These are phyloP conservation scores for Jatropha podagrica DNA, from an alignment of 441 rosid species.

Conservation along the genomic window DNA sequence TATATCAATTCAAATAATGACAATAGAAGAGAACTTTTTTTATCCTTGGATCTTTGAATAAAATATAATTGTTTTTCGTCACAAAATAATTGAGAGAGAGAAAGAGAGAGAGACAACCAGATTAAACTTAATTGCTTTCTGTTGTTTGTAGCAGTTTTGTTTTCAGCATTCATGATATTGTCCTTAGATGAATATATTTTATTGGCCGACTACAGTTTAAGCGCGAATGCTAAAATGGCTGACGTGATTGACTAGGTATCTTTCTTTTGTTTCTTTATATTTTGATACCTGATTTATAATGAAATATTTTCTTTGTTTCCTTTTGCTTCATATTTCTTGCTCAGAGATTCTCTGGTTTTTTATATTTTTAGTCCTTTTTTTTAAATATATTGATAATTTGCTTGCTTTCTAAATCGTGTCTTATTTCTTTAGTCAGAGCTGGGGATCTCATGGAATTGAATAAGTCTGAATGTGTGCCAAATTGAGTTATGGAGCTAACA, in stretches of 20 bases:
- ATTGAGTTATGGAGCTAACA: background rate
- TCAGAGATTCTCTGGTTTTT: background rate
- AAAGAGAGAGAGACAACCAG: background rate
- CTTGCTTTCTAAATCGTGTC: background rate
- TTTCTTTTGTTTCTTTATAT: background rate
- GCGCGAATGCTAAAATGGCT: background rate
- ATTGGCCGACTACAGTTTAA: background rate
- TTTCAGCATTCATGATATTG: too few relatives aligned
- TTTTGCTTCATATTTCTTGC: background rate
- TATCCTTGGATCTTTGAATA: background rate
- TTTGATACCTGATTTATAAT: background rate
- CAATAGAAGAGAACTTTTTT: background rate
- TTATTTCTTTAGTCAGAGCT: background rate
- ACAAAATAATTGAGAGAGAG: background rate
- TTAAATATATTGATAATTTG: background rate
- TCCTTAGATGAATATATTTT: background rate
- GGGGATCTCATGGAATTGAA: background rate
- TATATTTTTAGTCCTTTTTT: background rate
- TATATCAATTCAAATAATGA: background rate
- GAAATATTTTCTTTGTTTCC: background rate
- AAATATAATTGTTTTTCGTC: background rate
- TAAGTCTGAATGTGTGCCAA: background rate
- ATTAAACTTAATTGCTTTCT: background rate
- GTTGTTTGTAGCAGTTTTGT: background rate
- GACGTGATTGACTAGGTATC: background rate